phyloP scores from a whole-genome alignment of 352 stramenopile genomes.

The Pythium vanterpoolii region DNA sequence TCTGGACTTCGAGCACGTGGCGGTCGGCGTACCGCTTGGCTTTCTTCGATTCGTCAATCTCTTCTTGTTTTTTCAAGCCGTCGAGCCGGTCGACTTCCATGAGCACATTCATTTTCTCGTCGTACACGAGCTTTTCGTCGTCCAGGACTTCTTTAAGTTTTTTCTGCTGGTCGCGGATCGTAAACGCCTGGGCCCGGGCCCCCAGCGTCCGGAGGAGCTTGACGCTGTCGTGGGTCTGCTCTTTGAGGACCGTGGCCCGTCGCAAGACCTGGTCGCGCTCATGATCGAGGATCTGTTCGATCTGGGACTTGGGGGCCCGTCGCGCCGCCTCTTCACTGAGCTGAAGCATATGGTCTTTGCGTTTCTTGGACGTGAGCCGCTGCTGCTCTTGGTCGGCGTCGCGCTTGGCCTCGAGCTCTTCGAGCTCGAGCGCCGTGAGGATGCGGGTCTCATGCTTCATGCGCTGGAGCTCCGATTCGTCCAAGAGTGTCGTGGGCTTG shows the following conservation, averaged over 20 bases:
- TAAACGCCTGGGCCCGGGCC: slow-evolving; percentile 90
- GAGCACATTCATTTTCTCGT: slow-evolving; percentile 92
- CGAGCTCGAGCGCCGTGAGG: slow-evolving; percentile 44
- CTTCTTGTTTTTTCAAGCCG: slow-evolving; percentile 88
- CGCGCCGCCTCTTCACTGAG: slow-evolving; percentile 58
- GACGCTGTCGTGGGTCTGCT: slow-evolving; percentile 87
- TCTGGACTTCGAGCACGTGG: slow-evolving; percentile 89
- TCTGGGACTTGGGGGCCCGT: slow-evolving; percentile 70
- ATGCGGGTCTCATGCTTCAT: slow-evolving; percentile 76
- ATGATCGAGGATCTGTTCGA: slow-evolving; percentile 68
- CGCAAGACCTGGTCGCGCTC: slow-evolving; percentile 64
- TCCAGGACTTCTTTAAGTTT: slow-evolving; percentile 61
- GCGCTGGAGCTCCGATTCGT: slow-evolving; percentile 42
- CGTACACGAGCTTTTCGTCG: slow-evolving; percentile 85
- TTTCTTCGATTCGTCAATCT: slow-evolving; percentile 87
- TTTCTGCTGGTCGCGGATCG: slow-evolving; percentile 92
- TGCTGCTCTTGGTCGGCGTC: slow-evolving; percentile 57
- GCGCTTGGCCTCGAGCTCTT: slow-evolving; percentile 49
- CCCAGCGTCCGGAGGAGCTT: slow-evolving; percentile 94
- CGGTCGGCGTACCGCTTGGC: slow-evolving; percentile 76
- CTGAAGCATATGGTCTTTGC: slow-evolving; percentile 80
- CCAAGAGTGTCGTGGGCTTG: slow-evolving; percentile 28
- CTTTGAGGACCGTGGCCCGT: slow-evolving; percentile 52
- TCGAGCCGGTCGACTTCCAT: slow-evolving; percentile 95
- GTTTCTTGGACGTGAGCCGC: slow-evolving; percentile 55